A percentile compares a stretch with the other conserved stretches of the same genome.
phyloP scores from a whole-genome alignment of 495 filamentous ascomycete genomes.

The Pyrenula massariospora region DNA sequence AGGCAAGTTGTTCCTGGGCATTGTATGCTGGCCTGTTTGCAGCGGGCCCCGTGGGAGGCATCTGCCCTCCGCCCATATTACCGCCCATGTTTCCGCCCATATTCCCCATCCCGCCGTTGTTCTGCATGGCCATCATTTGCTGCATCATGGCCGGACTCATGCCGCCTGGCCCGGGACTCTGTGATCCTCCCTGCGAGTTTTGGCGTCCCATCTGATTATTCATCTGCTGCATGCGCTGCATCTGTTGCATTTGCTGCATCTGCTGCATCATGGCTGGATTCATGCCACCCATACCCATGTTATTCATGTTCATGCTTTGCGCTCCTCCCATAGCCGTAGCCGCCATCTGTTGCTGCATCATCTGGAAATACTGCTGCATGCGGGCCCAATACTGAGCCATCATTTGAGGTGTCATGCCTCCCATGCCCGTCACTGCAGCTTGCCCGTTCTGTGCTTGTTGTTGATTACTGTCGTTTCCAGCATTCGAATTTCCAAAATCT shows the following conservation, averaged over 20 bases:
- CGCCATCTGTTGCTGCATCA: constrained; percentile 78
- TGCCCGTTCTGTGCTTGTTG: constrained; percentile 29
- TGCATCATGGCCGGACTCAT: constrained; percentile 17
- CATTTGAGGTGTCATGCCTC: constrained; percentile 80
- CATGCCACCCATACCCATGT: constrained; percentile 62
- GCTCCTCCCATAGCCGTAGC: constrained; percentile 26
- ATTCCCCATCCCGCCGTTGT: constrained; percentile 7
- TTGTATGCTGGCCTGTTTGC: constrained; percentile 47
- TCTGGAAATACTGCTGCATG: constrained; percentile 90
- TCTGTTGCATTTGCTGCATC: constrained; percentile 66
- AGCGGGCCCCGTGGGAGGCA: constrained; percentile 10
- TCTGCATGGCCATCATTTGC: constrained; percentile 12
- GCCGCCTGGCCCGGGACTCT: constrained; percentile 14
- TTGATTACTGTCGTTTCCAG: constrained; percentile 32
- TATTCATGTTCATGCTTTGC: constrained; percentile 23
- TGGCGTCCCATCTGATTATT: constrained; percentile 20
- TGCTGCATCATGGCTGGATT: constrained; percentile 66
- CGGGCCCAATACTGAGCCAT: constrained; percentile 97
- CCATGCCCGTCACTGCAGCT: constrained; percentile 20
- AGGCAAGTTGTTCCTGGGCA: constrained; percentile 65
- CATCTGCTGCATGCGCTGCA: constrained; percentile 46
- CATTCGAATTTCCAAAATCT: constrained; percentile 28
- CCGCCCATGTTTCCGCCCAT: not conserved
- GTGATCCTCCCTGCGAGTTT: constrained; percentile 15
- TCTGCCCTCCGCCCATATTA: constrained; percentile 5